Evolutionary conservation across 805 yeast species (phyloP).

Genomic region (Barnettozyma sp.): DNA sequence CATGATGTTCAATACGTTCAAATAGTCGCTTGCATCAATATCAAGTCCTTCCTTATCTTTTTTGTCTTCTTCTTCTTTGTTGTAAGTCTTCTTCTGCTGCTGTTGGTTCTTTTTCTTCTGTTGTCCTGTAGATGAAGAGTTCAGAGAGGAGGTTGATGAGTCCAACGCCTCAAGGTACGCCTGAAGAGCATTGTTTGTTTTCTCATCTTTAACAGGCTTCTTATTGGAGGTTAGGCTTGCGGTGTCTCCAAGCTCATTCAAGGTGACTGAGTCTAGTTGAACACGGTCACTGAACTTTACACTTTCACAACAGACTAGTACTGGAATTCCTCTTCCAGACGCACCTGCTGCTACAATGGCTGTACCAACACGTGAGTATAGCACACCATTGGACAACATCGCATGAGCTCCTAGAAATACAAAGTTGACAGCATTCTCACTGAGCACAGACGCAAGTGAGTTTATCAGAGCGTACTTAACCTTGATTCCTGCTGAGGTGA

Average conservation of each 20-base stretch:
- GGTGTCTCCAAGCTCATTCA: slow-evolving; percentile 81
- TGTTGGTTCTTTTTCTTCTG: slow-evolving; percentile 24
- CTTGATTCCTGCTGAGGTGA: slow-evolving; percentile 59
- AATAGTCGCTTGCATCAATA: slow-evolving; percentile 37
- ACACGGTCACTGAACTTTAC: slow-evolving; percentile 93
- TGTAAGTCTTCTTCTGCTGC: slow-evolving; percentile 14
- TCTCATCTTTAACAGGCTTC: slow-evolving; percentile 45
- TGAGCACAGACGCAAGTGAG: slow-evolving; percentile 72
- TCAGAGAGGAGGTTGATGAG: slow-evolving; percentile 16
- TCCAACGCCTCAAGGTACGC: slow-evolving; percentile 45
- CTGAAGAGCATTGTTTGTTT: slow-evolving; percentile 45
- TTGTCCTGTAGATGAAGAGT: slow-evolving; percentile 24
- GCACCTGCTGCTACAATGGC: slow-evolving; percentile 92
- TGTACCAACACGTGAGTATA: slow-evolving; percentile 91
- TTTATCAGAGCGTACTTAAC: slow-evolving; percentile 71
- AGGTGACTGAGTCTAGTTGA: slow-evolving; percentile 91
- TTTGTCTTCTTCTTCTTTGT: slow-evolving; percentile 32
- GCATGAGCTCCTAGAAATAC: slow-evolving; percentile 96
- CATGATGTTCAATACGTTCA: slow-evolving; percentile 76
- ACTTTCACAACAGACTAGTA: slow-evolving; percentile 90
- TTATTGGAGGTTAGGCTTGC: slow-evolving; percentile 52
- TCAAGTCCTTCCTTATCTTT: slow-evolving; percentile 42
- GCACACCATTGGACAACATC: slow-evolving; percentile 88
- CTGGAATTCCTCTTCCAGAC: slow-evolving; percentile 83
- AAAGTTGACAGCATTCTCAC: slow-evolving; percentile 73